These are phyloP conservation scores for Penicillium roqueforti DNA, from an alignment of 495 filamentous ascomycete species.

Conservation along the genomic window DNA sequence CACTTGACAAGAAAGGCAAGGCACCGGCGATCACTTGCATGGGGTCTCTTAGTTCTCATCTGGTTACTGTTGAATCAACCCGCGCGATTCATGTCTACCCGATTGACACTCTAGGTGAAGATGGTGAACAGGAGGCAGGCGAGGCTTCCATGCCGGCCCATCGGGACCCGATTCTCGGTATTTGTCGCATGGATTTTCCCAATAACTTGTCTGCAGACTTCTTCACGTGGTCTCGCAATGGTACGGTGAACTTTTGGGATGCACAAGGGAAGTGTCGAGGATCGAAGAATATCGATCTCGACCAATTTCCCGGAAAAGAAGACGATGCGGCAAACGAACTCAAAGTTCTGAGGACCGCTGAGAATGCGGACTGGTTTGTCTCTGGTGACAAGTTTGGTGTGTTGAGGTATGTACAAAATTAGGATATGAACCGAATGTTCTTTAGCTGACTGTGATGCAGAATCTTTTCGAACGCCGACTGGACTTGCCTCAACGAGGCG, in stretches of 20 bases:
- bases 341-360: conserved; percentile 59
- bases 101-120: conserved; percentile 27
- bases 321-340: conserved; percentile 71
- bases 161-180: conserved; percentile 72
- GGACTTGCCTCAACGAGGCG: conserved; percentile 55
- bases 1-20: conserved; percentile 26
- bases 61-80: conserved; percentile 73
- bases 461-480: conserved; percentile 43
- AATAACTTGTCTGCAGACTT: conserved; percentile 64
- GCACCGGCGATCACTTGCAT: conserved; percentile 55
- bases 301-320: conserved; percentile 54
- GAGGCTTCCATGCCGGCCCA: conserved; percentile 58
- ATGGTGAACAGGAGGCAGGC: conserved; percentile 29
- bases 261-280: conserved; percentile 61
- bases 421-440: background rate
- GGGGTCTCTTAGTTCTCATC: conserved; percentile 60
- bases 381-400: conserved; percentile 84
- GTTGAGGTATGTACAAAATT: conserved; percentile 53
- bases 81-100: conserved; percentile 65
- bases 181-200: conserved; percentile 54
- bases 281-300: conserved; percentile 62
- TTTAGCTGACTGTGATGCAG: conserved; percentile 25
- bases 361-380: conserved; percentile 60
- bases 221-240: conserved; percentile 80
- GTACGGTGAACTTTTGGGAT: conserved; percentile 77